Percentiles rank a stretch among this genome's conserved stretches.
phyloP scores from a whole-genome alignment of 163 green algal species.

The Scenedesmus sp. region DNA sequence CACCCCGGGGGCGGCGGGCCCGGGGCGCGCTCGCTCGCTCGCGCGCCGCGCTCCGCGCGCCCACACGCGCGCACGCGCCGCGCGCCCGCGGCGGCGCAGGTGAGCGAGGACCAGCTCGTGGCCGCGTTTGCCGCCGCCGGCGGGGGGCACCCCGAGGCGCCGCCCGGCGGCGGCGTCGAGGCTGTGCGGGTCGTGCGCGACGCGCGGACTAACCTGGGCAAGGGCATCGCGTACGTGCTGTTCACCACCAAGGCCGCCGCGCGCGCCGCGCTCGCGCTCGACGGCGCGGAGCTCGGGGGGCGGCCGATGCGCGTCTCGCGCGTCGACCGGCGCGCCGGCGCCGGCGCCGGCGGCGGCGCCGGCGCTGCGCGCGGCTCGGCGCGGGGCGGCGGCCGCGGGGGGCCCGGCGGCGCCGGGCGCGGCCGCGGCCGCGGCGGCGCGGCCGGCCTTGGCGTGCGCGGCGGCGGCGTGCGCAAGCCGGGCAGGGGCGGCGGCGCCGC shows the following conservation, averaged over 20 bases:
- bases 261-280: constrained; percentile 54
- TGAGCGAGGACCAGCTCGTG: constrained; percentile 24
- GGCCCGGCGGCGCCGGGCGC: background rate
- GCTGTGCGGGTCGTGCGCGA: constrained; percentile 90
- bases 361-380: background rate
- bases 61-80: too few relatives aligned
- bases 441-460: background rate
- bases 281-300: constrained; percentile 54
- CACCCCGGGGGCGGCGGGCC: too few relatives aligned
- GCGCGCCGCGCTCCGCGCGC: too few relatives aligned
- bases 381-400: background rate
- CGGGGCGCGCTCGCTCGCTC: too few relatives aligned
- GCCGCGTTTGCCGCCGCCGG: background rate
- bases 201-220: constrained; percentile 74
- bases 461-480: background rate
- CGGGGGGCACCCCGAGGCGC: background rate
- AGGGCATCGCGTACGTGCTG: constrained; percentile 90
- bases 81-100: too few relatives aligned
- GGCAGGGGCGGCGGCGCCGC: background rate
- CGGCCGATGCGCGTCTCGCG: constrained; percentile 61
- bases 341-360: background rate
- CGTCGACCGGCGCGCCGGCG: constrained; percentile 28
- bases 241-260: constrained; percentile 71
- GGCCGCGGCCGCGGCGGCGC: background rate
- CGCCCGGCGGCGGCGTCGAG: constrained; percentile 61